Evolutionary conservation across 768 basidiomycete genomes (phyloP), one percentile per base, ranked within the genome.

Genomic region (Termitomyces sp.): DNA sequence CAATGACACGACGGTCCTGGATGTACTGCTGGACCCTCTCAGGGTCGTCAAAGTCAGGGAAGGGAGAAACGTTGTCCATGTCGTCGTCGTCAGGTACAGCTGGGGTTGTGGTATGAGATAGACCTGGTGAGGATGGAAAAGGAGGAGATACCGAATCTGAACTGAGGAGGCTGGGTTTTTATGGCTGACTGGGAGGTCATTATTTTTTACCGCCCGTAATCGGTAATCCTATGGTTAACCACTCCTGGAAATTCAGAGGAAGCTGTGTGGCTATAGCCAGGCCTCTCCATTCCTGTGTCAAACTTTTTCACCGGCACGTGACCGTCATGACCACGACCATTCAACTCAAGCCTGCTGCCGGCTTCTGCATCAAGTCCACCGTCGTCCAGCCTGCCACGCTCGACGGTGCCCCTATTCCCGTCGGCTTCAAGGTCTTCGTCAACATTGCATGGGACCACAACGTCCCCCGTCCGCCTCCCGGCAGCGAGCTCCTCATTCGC

Each of bases 1-100:
- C 88, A 49, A 88, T 77, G 72, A 92, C 89, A 51, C 90, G 83
- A 49, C 85, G 79, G 73, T 93, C 90, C 68, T 87, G 83, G 72
- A 92, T 85, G 76, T 88, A 90, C 63, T 82, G 77, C 64, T 83
- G 78, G 61, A 89, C 78, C 60, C 81, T 79, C 41, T 78, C 75
- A 50, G 76, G 77, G 70, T 89, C 86, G 50, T 85, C 80, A 56
- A 80, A 76, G 60, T 82, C 80, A 48, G 87, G 85, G 70, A 82
- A 74, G 47, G 87, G 85, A 1, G 85, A 80, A 28, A 83, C 76
- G 67, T 70, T 76, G 73, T 80, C 72, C 77, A 79, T 80, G 64
- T 74, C 76, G 53, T 70, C 57, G 47, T 61, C 64, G 61, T 61
- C 68, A 42, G 76, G 73, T 57, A 77, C 62, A 62, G 77, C 78